Evolutionary conservation across 2,329 filamentous ascomycete genomes (phyloP), one percentile per base, ranked within the genome.

Genomic region (Diplodia mutila): DNA sequence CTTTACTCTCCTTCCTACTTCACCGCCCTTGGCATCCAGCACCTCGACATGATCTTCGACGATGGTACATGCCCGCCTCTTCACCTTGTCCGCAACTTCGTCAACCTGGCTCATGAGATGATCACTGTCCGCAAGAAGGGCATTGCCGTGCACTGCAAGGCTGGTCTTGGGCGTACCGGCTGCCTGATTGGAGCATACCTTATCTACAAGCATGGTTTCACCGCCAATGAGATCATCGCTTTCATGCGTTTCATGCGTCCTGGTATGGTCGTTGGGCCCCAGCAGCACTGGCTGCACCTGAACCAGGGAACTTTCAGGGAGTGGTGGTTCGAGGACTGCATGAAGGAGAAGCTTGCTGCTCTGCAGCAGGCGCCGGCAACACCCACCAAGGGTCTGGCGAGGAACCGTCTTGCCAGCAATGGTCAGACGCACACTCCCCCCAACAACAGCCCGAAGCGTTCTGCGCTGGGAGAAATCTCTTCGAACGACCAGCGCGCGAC

Each of bases 171-270:
- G 32, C 90, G 95, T 57, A 99, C 95, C 1, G 95, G 95, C 16
- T 99, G 95, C 78, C 84, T 99, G 71, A 99, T 99, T 75, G 95
- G 95, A 68, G 95, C 95, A 37, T 99, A 99, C 77, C 86, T 99
- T 69, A 98, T 99, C 77, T 99, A 99, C 84, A 89, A 94, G 72
- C 91, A 98, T 79, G 95, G 93, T 67, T 99, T 98, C 80, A 98
- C 94, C 6, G 95, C 95, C 71, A 97, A 98, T 76, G 94, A 97
- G 81, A 89, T 97, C 74, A 98, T 98, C 77, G 91, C 94, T 3
- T 99, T 94, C 80, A 98, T 99, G 94, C 90, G 94, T 69, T 99
- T 99, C 82, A 98, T 98, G 94, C 88, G 94, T 68, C 95, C 95
- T 0, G 95, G 95, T 65, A 99, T 99, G 95, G 95, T 99, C 7